phyloP scores from a whole-genome alignment of 2,329 filamentous ascomycete genomes.

The Plectosphaerella cucumerina region DNA sequence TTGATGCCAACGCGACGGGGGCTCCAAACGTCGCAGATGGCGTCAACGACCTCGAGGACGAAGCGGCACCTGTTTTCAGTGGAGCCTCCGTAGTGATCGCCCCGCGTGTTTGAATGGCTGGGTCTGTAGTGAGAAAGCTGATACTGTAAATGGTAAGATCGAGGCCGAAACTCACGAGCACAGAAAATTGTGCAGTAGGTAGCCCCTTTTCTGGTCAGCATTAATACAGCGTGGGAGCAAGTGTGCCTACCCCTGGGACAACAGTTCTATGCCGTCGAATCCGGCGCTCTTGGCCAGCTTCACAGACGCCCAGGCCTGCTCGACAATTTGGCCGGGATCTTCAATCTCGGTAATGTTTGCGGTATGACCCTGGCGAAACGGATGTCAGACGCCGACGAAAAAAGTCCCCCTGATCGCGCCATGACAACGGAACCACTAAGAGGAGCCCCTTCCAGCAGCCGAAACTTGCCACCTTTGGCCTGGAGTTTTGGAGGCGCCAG shows the following conservation, averaged over 20 bases:
- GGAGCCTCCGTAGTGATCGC: slow-evolving; percentile 43
- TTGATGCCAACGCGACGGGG: slow-evolving; percentile 38
- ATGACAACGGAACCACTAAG: too few species aligned
- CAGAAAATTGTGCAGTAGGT: slow-evolving; percentile 6
- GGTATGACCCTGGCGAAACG: neutral
- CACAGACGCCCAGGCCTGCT: slow-evolving; percentile 11
- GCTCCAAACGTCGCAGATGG: slow-evolving; percentile 38
- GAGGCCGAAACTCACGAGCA: slow-evolving; percentile 5
- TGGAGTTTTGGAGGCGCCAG: slow-evolving; percentile 1
- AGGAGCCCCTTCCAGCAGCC: slow-evolving; percentile 1
- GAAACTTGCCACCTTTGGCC: slow-evolving; percentile 4
- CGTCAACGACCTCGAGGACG: neutral
- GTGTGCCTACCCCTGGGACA: slow-evolving; percentile 5
- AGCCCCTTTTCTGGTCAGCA: slow-evolving; percentile 1
- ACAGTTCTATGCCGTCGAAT: slow-evolving; percentile 42
- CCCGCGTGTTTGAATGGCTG: slow-evolving; percentile 39
- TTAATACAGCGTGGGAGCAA: too few species aligned
- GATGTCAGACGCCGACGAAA: neutral
- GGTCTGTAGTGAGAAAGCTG: neutral
- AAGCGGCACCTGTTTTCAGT: slow-evolving; percentile 46
- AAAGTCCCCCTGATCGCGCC: neutral
- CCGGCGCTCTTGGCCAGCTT: slow-evolving; percentile 27
- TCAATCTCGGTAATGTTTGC: slow-evolving; percentile 3
- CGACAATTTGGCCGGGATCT: slow-evolving; percentile 6
- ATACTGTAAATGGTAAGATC: too few species aligned